These are phyloP conservation scores for Lumnitzera littorea DNA, from an alignment of 345 rosid species.

Conservation along the genomic window DNA sequence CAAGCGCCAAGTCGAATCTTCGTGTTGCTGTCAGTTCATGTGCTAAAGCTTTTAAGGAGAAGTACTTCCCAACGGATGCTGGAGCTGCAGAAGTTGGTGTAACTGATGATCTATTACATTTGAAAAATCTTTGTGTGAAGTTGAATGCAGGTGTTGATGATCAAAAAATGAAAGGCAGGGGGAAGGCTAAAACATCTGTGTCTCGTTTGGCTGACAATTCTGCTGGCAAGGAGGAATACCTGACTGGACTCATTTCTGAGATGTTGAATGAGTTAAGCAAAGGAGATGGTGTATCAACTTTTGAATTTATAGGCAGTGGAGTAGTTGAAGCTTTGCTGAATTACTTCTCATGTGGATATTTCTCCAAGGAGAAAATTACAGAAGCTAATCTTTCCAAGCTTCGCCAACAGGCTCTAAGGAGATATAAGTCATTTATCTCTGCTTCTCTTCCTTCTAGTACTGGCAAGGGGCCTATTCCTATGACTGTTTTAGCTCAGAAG, in stretches of 20 bases:
- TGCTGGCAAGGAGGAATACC: slow-evolving; percentile 71
- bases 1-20: slow-evolving; percentile 55
- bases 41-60: slow-evolving; percentile 90
- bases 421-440: slow-evolving; percentile 70
- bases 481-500: slow-evolving; percentile 89
- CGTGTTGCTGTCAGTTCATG: slow-evolving; percentile 67
- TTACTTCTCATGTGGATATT: slow-evolving; percentile 85
- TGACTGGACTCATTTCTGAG: slow-evolving; percentile 71
- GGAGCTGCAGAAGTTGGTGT: slow-evolving; percentile 82
- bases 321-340: slow-evolving; percentile 90
- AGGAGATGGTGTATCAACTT: slow-evolving; percentile 98
- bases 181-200: slow-evolving; percentile 76
- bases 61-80: slow-evolving; percentile 68
- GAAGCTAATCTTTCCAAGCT: slow-evolving; percentile 74
- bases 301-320: slow-evolving; percentile 98
- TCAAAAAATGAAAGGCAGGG: slow-evolving; percentile 77
- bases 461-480: slow-evolving; percentile 43
- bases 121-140: slow-evolving; percentile 79
- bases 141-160: slow-evolving; percentile 73
- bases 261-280: slow-evolving; percentile 80
- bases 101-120: slow-evolving; percentile 81
- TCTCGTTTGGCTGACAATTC: slow-evolving; percentile 44
- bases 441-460: slow-evolving; percentile 63
- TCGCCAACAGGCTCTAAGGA: slow-evolving; percentile 70
- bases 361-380: slow-evolving; percentile 74